Base-by-base conservation (phyloP, 345 rosid genomes). In the Litchi chinensis region DNA sequence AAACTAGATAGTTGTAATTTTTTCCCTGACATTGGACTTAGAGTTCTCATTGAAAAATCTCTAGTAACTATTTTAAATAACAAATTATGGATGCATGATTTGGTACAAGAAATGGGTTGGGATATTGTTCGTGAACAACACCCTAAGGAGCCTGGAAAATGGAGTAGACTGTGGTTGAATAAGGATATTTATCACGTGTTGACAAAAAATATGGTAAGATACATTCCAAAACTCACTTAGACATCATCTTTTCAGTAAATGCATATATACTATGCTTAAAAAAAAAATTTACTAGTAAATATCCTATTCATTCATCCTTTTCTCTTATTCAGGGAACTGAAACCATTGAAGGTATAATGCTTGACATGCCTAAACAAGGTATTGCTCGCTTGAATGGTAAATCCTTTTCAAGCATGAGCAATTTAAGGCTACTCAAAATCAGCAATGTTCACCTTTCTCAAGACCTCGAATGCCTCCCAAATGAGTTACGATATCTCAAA, bases 31-130 rank as follows among this genome's bases (percentile, higher is more conserved):
- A 24, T 39, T 5, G 76, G 43, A 10, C 12, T 78, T 12, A 22
- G 32, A 9, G 41, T 3, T 26, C 79, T 79, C 7, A 16, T 75
- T 43, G 67, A 24, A 5, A 74, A 39, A 69, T 75, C 63, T 24
- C 73, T 79, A 0, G 43, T 82, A 5, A 70, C 74, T 19, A 74
- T 82, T 54, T 37, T 15, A 8, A 22, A 75, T 39, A 10, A 75
- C 18, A 65, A 39, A 21, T 5, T 79, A 6, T 43, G 68, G 73
- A 65, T 82, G 85, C 82, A 79, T 39, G 79, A 75, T 62, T 43
- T 68, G 26, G 22, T 79, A 22, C 52, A 64, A 66, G 65, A 43
- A 4, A 69, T 79, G 67, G 85, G 82, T 13, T 68, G 69, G 56
- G 64, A 65, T 8, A 57, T 79, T 70, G 77, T 82, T 28, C 59